These are phyloP conservation scores for Phanerochaete carnosa DNA, from an alignment of 768 basidiomycete genomes.

Conservation along the genomic window DNA sequence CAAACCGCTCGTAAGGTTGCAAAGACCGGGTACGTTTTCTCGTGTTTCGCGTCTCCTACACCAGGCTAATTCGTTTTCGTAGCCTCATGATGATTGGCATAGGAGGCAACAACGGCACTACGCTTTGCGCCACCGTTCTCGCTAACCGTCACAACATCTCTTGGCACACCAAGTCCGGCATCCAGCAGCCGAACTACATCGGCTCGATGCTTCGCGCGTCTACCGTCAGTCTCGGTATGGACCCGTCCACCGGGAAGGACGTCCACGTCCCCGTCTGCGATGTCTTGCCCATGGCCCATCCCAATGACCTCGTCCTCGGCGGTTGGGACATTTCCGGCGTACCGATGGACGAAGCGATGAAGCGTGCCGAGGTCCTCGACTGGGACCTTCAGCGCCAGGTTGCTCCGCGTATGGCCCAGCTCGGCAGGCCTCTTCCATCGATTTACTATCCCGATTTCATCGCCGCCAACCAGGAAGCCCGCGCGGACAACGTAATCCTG, in stretches of 20 bases:
- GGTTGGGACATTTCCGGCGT: conserved; percentile 96
- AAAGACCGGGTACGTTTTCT: conserved; percentile 80
- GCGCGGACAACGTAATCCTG: conserved; percentile 90
- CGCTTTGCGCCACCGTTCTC: conserved; percentile 89
- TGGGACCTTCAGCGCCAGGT: conserved; percentile 98
- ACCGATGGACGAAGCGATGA: conserved; percentile 89
- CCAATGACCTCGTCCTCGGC: conserved; percentile 94
- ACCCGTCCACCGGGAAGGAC: conserved; percentile 79
- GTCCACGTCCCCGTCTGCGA: conserved; percentile 90
- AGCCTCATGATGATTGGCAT: conserved; percentile 97
- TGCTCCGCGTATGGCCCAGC: conserved; percentile 74
- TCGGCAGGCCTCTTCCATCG: conserved; percentile 85
- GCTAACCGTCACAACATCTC: conserved; percentile 93
- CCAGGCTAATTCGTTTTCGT: conserved; percentile 11
- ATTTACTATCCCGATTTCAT: conserved; percentile 98
- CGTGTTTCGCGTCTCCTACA: neutral
- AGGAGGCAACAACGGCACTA: conserved; percentile 97
- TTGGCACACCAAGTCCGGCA: conserved; percentile 91
- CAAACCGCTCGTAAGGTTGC: conserved; percentile 81
- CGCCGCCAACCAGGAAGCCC: conserved; percentile 94
- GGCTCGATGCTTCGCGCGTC: conserved; percentile 95
- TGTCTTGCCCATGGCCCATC: conserved; percentile 95
- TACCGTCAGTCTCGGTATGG: conserved; percentile 87
- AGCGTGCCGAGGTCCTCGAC: conserved; percentile 88
- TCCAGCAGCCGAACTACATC: conserved; percentile 96